Evolutionary conservation across 2,329 filamentous ascomycete genomes (phyloP), one percentile per base, ranked within the genome.

Genomic region (Colletotrichum sp.): DNA sequence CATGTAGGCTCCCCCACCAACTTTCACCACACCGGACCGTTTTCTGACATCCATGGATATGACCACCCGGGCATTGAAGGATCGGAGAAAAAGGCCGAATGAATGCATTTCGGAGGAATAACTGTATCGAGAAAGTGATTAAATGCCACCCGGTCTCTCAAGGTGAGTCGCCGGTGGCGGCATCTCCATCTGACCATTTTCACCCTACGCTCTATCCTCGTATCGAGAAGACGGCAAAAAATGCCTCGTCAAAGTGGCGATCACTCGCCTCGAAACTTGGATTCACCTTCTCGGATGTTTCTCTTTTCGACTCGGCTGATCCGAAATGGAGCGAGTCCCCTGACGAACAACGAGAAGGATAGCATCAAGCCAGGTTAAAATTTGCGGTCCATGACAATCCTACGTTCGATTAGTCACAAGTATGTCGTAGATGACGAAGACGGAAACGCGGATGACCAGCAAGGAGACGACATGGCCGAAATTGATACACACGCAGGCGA

Each of bases 201-300:
- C 10, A 3, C n/a, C 43, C 6, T 13, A 48, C 43, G 10, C 6
- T 1, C 6, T 13, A 48, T 1, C 6, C 43, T 21, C 43, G 10
- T 13, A 21, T 48, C 6, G 0, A 48, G n/a, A 48, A 21, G 43
- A n/a, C 43, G 43, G n/a, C 43, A 21, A 7, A 7, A 7, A 21
- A 6, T 12, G 3, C 43, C 43, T 48, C 43, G n/a, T 7, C 6
- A 48, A 12, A 48, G 3, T 13, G 43, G n/a, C n/a, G 43, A 48
- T 48, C 43, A 48, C 43, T 21, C 0, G 1, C n/a, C 10, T 48
- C 0, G 6, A 48, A 48, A 48, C 43, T 18, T 48, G 18, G 10
- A 8, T 3, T 48, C 6, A 1, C 6, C 2, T 8, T 13, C 1
- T 21, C 43, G n/a, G 43, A 21, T 1, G 12, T 8, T 4, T n/a